Conservation (phyloP, 2,329 filamentous ascomycete species). For the Xylaria digitata region DNA sequence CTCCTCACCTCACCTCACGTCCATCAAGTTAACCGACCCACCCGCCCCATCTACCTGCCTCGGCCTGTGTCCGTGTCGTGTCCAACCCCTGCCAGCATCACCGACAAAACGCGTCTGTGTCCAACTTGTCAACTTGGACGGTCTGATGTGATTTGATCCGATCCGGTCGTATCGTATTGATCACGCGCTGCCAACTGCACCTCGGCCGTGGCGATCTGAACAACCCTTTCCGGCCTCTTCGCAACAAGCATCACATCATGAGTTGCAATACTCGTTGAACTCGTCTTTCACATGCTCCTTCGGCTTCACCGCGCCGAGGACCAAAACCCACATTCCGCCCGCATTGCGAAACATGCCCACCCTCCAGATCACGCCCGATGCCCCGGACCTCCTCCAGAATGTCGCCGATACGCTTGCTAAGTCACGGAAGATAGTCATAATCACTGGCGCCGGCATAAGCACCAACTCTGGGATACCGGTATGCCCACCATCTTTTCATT, state of each 20-base stretch:
- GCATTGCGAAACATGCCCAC: slow-evolving; percentile 64
- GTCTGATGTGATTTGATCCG: not conserved
- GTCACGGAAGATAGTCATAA: slow-evolving; percentile 75
- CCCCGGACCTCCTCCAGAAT: slow-evolving; percentile 67
- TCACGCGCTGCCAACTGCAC: not conserved
- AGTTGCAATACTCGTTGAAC: slow-evolving; percentile 24
- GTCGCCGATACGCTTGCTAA: slow-evolving; percentile 73
- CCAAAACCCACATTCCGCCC: slow-evolving; percentile 14
- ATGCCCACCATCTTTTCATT: slow-evolving; percentile 44
- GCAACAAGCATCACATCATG: slow-evolving; percentile 18
- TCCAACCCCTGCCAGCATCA: not conserved
- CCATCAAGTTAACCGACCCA: too few relatives aligned
- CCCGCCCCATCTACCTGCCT: too few relatives aligned
- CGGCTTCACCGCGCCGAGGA: slow-evolving; percentile 18
- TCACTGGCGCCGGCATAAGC: slow-evolving; percentile 79
- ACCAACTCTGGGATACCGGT: slow-evolving; percentile 82
- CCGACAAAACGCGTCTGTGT: slow-evolving; percentile 7
- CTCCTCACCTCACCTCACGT: too few relatives aligned
- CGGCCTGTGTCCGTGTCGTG: too few relatives aligned
- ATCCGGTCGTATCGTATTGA: not conserved
- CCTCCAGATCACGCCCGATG: slow-evolving; percentile 63
- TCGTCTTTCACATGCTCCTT: slow-evolving; percentile 24
- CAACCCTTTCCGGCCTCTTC: not conserved
- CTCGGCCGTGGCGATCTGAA: not conserved
- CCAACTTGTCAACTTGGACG: not conserved